Base-by-base conservation (phyloP, 164 flowering plant genomes). In the Aristolochia contorta region DNA sequence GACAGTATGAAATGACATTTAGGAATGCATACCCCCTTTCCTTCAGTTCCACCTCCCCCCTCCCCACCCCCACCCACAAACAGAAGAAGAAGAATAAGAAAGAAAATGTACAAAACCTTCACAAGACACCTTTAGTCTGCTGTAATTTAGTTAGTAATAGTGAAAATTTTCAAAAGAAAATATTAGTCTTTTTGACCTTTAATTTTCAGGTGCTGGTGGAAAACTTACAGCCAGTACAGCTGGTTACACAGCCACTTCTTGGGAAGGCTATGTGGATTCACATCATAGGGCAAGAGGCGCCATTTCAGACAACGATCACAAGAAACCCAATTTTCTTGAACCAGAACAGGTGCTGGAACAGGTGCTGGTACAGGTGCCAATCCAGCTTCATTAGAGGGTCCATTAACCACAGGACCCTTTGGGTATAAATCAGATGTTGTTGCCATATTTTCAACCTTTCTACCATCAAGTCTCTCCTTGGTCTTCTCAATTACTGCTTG, bases 221-320 rank as follows among this genome's bases (percentile, higher is more conserved):
- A 33, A 74, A 91, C 99, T 88, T 84, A 94, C 97, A 94, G 90
- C 96, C 99, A 94, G 65, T 72, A 37, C 62, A 84, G 86, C 99
- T 88, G 86, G 78, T 79, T 83, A 62, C 99, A 94, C 20, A 77
- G 51, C 99, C 99, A 94, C 81, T 86, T 87, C 67, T 89, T 81
- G 47, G 96, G 93, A 49, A 94, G 85, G 58, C 61, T 57, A 0
- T 73, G 64, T 7, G 85, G 83, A 70, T 82, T 74, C 56, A 46
- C 78, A 41, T 87, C 93, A 75, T 46, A 56, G 33, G 99, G 99
- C 60, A 91, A 86, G 65, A 91, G 88, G 52, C 99, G 80, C 99
- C 99, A 94, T 63, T 74, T 79, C 61, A 74, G 71, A 67, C 99
- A 94, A 62, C 68, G 84, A 74, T 94, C 99, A 68, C 99, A 91